Conservation (phyloP, 805 yeast species). For the Ogataea allantospora region DNA sequence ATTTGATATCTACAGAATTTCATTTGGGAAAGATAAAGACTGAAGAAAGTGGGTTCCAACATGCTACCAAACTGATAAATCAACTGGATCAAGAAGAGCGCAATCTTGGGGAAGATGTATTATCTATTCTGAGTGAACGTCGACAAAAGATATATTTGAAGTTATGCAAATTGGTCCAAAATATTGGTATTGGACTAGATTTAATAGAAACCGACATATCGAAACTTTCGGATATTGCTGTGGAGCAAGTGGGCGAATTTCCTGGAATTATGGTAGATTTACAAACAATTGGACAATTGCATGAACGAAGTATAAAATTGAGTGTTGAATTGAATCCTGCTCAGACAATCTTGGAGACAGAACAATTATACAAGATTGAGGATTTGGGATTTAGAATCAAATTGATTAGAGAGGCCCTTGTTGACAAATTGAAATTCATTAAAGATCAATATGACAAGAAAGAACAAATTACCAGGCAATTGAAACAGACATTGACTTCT, state of each 20-base stretch:
- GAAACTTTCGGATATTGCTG: slow-evolving; percentile 32
- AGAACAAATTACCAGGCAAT: slow-evolving; percentile 21
- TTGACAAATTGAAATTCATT: slow-evolving; percentile 40
- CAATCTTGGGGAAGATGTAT: not conserved
- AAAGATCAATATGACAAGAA: slow-evolving; percentile 37
- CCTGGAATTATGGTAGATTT: slow-evolving; percentile 36
- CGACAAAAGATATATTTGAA: slow-evolving; percentile 26
- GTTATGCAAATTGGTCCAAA: slow-evolving; percentile 26
- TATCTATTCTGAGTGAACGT: slow-evolving; percentile 2
- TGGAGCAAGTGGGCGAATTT: slow-evolving; percentile 37
- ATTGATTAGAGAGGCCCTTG: slow-evolving; percentile 37
- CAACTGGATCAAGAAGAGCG: slow-evolving; percentile 1
- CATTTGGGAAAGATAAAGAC: slow-evolving; percentile 10
- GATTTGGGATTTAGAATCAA: slow-evolving; percentile 39
- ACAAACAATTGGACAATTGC: slow-evolving; percentile 32
- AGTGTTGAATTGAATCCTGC: slow-evolving; percentile 3
- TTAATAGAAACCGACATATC: slow-evolving; percentile 20
- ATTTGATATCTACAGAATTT: slow-evolving; percentile 20
- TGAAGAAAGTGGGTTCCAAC: not conserved
- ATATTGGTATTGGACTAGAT: slow-evolving; percentile 17
- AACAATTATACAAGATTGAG: slow-evolving; percentile 23
- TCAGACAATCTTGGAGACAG: slow-evolving; percentile 3
- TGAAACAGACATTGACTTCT: slow-evolving; percentile 11
- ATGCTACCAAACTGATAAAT: slow-evolving; percentile 4
- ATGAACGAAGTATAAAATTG: slow-evolving; percentile 20